Evolutionary conservation across 192 early-diverging fungal genomes (phyloP).

Genomic region (Coemansia sp.): DNA sequence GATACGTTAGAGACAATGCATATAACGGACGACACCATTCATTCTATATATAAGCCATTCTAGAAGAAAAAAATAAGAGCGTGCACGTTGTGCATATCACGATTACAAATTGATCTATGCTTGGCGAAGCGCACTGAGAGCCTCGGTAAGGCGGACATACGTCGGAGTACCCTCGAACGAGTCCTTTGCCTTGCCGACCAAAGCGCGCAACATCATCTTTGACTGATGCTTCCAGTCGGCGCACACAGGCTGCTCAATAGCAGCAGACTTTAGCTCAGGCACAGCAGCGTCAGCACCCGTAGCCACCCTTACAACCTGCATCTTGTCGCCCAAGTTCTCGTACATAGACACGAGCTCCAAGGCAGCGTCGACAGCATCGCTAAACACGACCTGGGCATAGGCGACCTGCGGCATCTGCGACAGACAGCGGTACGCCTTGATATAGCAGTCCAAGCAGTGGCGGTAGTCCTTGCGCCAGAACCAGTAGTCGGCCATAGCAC

Average conservation of each 20-base stretch:
- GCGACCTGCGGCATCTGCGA: slow-evolving; percentile 77
- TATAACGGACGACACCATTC: too few relatives aligned
- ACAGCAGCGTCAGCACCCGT: neutral
- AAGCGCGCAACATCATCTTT: slow-evolving; percentile 76
- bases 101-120: neutral
- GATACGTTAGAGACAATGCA: too few relatives aligned
- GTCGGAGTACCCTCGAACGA: slow-evolving; percentile 68
- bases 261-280: slow-evolving; percentile 36
- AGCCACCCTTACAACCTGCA: slow-evolving; percentile 47
- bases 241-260: slow-evolving; percentile 63
- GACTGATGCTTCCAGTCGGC: slow-evolving; percentile 91
- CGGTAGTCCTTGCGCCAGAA: slow-evolving; percentile 65
- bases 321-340: slow-evolving; percentile 68
- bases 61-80: neutral
- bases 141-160: slow-evolving; percentile 67
- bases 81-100: neutral
- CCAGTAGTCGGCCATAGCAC: slow-evolving; percentile 76
- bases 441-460: slow-evolving; percentile 75
- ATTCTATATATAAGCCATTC: neutral
- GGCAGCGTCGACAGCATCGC: slow-evolving; percentile 68
- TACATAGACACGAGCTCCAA: slow-evolving; percentile 82
- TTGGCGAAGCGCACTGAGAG: slow-evolving; percentile 63
- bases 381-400: slow-evolving; percentile 73
- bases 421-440: slow-evolving; percentile 84
- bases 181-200: slow-evolving; percentile 82